Evolutionary conservation across 805 yeast genomes (phyloP), one percentile per base, ranked within the genome.

Genomic region (Suhomyces tanzawaensis): DNA sequence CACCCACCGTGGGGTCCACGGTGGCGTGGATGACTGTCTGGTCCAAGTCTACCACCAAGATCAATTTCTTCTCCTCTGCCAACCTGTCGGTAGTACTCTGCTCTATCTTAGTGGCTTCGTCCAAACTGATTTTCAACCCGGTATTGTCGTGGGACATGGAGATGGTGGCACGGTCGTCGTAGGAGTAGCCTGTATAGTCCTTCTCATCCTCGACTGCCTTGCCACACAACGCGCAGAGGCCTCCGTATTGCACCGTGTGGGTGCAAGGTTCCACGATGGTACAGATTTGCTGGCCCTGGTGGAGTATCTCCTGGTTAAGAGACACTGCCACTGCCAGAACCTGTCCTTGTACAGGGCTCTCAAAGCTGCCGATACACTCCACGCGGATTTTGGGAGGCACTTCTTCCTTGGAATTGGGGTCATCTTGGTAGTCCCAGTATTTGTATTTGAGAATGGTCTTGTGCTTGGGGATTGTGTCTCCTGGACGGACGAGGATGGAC

Each of bases 1-100:
- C 95, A 1, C 93, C 93, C 21, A 93, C 95, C 0, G 96, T 89
- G 0, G 97, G 97, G 58, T 93, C 99, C 13, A 91, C 97, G 4
- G 97, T 91, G 29, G 97, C 96, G 55, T 93, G 99, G 22, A 93
- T 91, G 4, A 93, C 95, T 0, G 99, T 93, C 60, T 93, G 99
- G 65, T 93, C 99, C 46, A 93, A 72, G 69, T 93, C 99, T 4
- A 93, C 99, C 19, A 93, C 98, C 40, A 93, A 70, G 21, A 93
- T 89, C 45, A 93, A 69, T 58, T 86, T 87, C 42, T 74, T 68
- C 37, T 79, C 85, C 12, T 69, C 58, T 4, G 80, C 61, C 32
- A 93, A 69, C 41, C 83, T 69, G 40, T 70, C 66, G 4, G 87
- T 78, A 36, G 89, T 73, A 21, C 66, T 66, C 43, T 76, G 76